Base-by-base conservation (phyloP, 306 rosid genomes). In the Castanopsis chinensis region DNA sequence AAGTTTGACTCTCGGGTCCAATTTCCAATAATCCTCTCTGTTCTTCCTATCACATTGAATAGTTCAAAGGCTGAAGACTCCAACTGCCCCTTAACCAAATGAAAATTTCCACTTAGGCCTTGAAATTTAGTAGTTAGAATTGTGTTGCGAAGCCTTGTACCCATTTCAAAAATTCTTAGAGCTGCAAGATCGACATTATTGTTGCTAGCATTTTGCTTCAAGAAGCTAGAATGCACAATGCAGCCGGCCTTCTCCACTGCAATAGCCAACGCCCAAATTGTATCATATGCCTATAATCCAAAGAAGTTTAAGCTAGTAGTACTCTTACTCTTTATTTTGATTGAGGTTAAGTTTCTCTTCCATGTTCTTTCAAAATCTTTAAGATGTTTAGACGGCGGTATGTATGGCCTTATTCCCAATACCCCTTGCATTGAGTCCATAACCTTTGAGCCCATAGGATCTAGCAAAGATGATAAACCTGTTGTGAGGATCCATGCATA, bases 251-350 rank as follows among this genome's bases (percentile, higher is more conserved):
- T 81, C 69, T 83, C 78, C 6, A 76, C 72, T 8, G 82, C 85
- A 60, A 30, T 51, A 10, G 80, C 85, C 13, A 82, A 55, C 10
- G 88, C 87, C 74, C 77, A 67, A 17, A 80, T 18, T 23, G 88
- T 78, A 53, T 82, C 88, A 72, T 87, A 85, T 28, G 91, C 91
- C 91, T 80, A 81, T 25, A 83, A 6, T 55, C 83, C 83, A 43
- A 71, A 82, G 19, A 80, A 3, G 56, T 67, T 78, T 35, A 63
- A 28, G 28, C 58, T 63, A 27, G 68, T 56, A 27, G 68, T 6
- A 55, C 13, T 35, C 75, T 65, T 6, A 5, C 2, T 37, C 43
- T 37, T 37, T 37, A 37, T 6, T 37, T 37, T 49, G 17, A 8
- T 72, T n/a, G n/a, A n/a, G n/a, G n/a, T n/a, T n/a, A n/a, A n/a